Base-by-base conservation (phyloP, 2,329 filamentous ascomycete species). In the Colletotrichum caudatum region DNA sequence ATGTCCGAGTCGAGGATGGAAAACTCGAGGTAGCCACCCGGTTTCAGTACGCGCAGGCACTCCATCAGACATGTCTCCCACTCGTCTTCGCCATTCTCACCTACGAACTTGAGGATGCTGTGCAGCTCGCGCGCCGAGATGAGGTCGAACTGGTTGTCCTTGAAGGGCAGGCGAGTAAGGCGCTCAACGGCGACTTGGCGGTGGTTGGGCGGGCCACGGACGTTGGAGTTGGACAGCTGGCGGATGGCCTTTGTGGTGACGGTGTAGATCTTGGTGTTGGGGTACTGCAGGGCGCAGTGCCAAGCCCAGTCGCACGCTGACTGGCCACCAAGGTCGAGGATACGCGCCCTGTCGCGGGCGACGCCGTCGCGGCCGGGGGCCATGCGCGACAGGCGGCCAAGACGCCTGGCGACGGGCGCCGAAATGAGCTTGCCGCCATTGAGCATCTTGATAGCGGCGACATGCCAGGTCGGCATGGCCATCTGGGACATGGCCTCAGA, bases 231-330 rank as follows among this genome's bases (percentile, higher is more conserved):
- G 76, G 91, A 90, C 39, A 91, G 83, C 78, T 94, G 92, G 48
- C 90, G 88, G 74, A 92, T 87, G 11, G 90, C 83, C 81, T 93
- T 92, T 74, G 92, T 94, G 48, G 92, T 93, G 66, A 95, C 94
- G 0, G 95, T 98, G 83, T 95, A 97, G 65, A 98, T 90, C 79
- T 94, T 94, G 68, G 93, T 89, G 79, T 94, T 92, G 23, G 93
- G 94, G 81, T 95, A 96, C 79, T 95, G 92, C 60, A 93, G 87
- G 0, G 96, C 94, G 69, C 94, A 93, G 78, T 96, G 91, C 96
- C 96, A 99, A 29, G 93, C 95, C 96, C 96, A 99, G 81, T 97
- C 94, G 78, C 94, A 95, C 18, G 93, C 90, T 0, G 92, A 87
- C 78, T 95, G 91, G 56, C 95, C 95, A 60, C 93, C 94, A 44